These are phyloP conservation scores for Conringia planisiliqua DNA, from an alignment of 345 rosid species.

Conservation along the genomic window DNA sequence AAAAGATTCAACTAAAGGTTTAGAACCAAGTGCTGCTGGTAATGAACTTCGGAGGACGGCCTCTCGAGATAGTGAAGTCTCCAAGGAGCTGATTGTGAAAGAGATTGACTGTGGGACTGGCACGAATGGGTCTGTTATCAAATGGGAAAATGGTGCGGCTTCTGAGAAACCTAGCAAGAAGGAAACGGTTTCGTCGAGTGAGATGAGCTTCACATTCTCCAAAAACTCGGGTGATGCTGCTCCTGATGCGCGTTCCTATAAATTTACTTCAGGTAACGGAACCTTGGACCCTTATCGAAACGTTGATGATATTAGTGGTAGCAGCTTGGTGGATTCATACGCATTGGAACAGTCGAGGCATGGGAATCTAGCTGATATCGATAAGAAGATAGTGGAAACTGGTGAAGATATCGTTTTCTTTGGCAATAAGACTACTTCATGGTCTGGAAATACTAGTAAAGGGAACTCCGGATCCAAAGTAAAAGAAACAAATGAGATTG, in stretches of 20 bases:
- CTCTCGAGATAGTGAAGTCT: conserved; percentile 49
- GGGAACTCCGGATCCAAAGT: conserved; percentile 37
- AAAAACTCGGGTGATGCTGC: conserved; percentile 50
- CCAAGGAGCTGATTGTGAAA: conserved; percentile 83
- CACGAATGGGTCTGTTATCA: conserved; percentile 59
- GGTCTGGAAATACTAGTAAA: conserved; percentile 57
- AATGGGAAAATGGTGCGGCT: conserved; percentile 47
- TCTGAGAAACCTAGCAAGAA: conserved; percentile 45
- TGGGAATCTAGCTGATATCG: conserved; percentile 30
- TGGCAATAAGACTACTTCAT: conserved; percentile 51
- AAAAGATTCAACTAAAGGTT: conserved; percentile 41
- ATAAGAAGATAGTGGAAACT: conserved; percentile 44
- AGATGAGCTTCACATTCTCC: conserved; percentile 50
- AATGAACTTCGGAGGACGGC: conserved; percentile 37
- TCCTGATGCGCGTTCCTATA: conserved; percentile 57
- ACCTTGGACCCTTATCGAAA: conserved; percentile 38
- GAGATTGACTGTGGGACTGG: conserved; percentile 79
- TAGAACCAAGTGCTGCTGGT: conserved; percentile 29
- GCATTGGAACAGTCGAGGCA: conserved; percentile 38
- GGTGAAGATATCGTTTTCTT: conserved; percentile 57
- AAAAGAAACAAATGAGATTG: conserved; percentile 46
- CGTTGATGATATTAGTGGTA: conserved; percentile 34
- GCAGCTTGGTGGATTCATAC: conserved; percentile 34
- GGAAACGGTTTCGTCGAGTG: conserved; percentile 39
- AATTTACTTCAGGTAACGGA: conserved; percentile 48